Percentiles rank a stretch among this genome's conserved stretches.
phyloP scores from a whole-genome alignment of 495 filamentous ascomycete genomes.

The Annulohypoxylon bovei region DNA sequence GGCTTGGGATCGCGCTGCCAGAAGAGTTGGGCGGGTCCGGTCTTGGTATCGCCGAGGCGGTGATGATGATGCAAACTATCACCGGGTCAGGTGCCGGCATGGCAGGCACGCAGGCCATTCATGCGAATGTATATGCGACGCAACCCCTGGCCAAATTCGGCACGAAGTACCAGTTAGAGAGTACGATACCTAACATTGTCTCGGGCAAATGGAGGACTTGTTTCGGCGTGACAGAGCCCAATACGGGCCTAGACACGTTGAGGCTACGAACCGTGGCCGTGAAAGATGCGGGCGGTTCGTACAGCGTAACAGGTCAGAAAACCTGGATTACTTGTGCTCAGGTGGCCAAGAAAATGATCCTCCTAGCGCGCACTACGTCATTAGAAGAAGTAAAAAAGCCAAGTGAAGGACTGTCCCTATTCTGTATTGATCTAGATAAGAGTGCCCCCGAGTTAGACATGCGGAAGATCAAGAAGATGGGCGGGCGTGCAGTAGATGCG shows the following conservation, averaged over 20 bases:
- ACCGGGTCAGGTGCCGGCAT: conserved; percentile 80
- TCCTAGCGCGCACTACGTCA: conserved; percentile 78
- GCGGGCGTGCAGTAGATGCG: conserved; percentile 78
- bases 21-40: conserved; percentile 77
- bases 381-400: conserved; percentile 71
- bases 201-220: conserved; percentile 73
- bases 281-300: conserved; percentile 61
- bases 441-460: conserved; percentile 67
- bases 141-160: conserved; percentile 79
- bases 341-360: conserved; percentile 79
- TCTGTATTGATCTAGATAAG: conserved; percentile 78
- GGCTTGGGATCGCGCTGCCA: conserved; percentile 82
- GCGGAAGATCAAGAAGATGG: conserved; percentile 83
- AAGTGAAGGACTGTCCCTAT: conserved; percentile 75
- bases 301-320: conserved; percentile 77
- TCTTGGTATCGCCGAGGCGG: conserved; percentile 82
- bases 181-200: conserved; percentile 74
- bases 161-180: conserved; percentile 64
- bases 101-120: conserved; percentile 79
- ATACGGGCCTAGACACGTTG: conserved; percentile 79
- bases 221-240: conserved; percentile 76
- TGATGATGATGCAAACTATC: conserved; percentile 87
- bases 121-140: conserved; percentile 80
- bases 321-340: conserved; percentile 87
- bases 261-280: conserved; percentile 69